Evolutionary conservation across 768 basidiomycete species (phyloP).

Genomic region (Daedaleopsis sinensis): DNA sequence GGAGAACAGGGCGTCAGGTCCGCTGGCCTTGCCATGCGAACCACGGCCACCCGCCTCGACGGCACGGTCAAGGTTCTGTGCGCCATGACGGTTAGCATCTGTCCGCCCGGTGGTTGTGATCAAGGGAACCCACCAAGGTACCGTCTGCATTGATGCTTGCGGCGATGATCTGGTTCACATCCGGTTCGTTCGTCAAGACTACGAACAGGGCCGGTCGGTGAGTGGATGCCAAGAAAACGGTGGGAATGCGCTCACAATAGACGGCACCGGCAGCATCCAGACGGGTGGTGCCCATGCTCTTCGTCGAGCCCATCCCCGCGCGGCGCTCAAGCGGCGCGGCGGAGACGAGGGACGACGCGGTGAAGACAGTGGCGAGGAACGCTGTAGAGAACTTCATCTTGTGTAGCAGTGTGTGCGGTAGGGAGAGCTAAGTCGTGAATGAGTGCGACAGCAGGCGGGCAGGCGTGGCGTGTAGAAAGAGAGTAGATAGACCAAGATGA

Average conservation of each 20-base stretch:
- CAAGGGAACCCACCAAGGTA: slow-evolving; percentile 35
- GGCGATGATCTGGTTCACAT: slow-evolving; percentile 47
- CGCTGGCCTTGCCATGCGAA: slow-evolving; percentile 25
- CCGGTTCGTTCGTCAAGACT: slow-evolving; percentile 56
- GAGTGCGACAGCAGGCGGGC: slow-evolving; percentile 3
- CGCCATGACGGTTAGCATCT: background rate
- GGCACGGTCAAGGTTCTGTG: slow-evolving; percentile 23
- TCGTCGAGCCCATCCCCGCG: slow-evolving; percentile 5
- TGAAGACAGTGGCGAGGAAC: slow-evolving; percentile 14
- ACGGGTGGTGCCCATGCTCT: slow-evolving; percentile 5
- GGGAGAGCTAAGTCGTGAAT: slow-evolving; percentile 7
- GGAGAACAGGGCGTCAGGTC: slow-evolving; percentile 33
- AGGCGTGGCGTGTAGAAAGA: slow-evolving; percentile 3
- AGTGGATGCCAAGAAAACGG: background rate
- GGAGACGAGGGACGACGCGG: slow-evolving; percentile 15
- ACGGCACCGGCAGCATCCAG: slow-evolving; percentile 24
- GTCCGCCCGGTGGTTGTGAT: no score
- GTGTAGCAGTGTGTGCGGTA: slow-evolving; percentile 1
- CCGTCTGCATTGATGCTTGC: slow-evolving; percentile 47
- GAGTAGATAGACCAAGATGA: slow-evolving; percentile 10
- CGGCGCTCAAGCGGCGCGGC: slow-evolving; percentile 19
- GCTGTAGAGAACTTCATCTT: slow-evolving; percentile 26
- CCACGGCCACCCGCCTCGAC: slow-evolving; percentile 25
- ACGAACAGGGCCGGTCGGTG: slow-evolving; percentile 2
- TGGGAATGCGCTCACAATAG: slow-evolving; percentile 24